These are phyloP conservation scores for Naganishia cerealis DNA, from an alignment of 1,284 basidiomycete genomes.

Conservation along the genomic window DNA sequence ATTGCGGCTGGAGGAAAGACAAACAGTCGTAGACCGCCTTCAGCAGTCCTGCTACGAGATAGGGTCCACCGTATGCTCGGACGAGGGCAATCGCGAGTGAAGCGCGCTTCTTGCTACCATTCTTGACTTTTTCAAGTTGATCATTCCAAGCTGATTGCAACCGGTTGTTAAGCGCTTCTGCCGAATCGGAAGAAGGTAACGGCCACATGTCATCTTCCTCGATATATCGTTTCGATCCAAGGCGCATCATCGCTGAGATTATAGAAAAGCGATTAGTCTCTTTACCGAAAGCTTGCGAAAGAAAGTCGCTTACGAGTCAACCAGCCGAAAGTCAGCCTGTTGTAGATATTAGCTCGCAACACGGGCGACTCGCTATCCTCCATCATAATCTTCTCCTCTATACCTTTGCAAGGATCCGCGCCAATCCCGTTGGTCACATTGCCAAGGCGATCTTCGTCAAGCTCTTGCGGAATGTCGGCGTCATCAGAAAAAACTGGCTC, in stretches of 20 bases:
- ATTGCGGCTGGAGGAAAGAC: constrained; percentile 83
- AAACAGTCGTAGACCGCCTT: constrained; percentile 78
- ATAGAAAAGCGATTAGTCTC: constrained; percentile 57
- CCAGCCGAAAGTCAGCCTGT: constrained; percentile 49
- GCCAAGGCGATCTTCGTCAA: constrained; percentile 33
- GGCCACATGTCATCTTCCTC: constrained; percentile 75
- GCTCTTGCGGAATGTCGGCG: constrained; percentile 17
- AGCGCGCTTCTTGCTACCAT: constrained; percentile 65
- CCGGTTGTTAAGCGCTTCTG: constrained; percentile 66
- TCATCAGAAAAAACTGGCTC: constrained; percentile 16
- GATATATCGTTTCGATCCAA: constrained; percentile 61
- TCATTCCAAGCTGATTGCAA: constrained; percentile 59
- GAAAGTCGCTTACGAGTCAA: constrained; percentile 41
- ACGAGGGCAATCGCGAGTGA: constrained; percentile 72
- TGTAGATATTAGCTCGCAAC: constrained; percentile 76
- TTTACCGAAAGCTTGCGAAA: constrained; percentile 57
- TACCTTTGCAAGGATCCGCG: constrained; percentile 44
- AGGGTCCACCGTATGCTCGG: constrained; percentile 75
- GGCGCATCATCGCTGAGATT: constrained; percentile 66
- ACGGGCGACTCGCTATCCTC: constrained; percentile 69
- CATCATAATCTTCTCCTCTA: constrained; percentile 49
- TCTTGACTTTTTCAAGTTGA: constrained; percentile 49
- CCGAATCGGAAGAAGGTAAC: constrained; percentile 68
- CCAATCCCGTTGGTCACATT: constrained; percentile 36
- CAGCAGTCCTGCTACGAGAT: constrained; percentile 66